Evolutionary conservation across 1,284 basidiomycete species (phyloP).

Genomic region (Ganoderma lucidum): DNA sequence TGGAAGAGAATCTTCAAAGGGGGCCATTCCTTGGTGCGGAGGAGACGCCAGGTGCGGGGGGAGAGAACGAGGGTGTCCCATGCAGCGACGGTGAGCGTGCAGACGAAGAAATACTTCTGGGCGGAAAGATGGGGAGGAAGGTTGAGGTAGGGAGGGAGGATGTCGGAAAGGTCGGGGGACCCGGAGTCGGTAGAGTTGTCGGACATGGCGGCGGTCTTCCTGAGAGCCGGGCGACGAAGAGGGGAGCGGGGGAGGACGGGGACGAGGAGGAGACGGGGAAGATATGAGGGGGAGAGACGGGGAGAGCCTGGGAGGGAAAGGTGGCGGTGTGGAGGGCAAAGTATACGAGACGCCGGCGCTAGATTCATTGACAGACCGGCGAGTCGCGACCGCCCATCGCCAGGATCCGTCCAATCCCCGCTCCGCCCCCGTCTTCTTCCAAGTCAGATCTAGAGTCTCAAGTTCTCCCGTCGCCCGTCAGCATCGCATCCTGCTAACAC

Average conservation of each 20-base stretch:
- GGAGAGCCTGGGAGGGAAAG: slow-evolving; percentile 15
- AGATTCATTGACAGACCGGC: background rate
- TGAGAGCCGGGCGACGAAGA: slow-evolving; percentile 18
- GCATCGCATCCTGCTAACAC: background rate
- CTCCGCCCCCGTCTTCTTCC: background rate
- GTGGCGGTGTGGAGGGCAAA: slow-evolving; percentile 2
- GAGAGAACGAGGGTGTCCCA: slow-evolving; percentile 87
- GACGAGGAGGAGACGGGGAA: slow-evolving; percentile 15
- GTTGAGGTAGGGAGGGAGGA: slow-evolving; percentile 65
- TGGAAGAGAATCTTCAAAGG: slow-evolving; percentile 77
- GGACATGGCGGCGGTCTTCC: slow-evolving; percentile 33
- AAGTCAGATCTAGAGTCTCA: too few species aligned
- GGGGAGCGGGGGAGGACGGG: slow-evolving; percentile 8
- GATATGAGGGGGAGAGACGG: slow-evolving; percentile 12
- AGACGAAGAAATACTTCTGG: slow-evolving; percentile 87
- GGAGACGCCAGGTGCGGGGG: slow-evolving; percentile 76
- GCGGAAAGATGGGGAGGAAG: slow-evolving; percentile 79
- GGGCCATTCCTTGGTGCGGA: slow-evolving; percentile 76
- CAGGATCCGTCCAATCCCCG: background rate
- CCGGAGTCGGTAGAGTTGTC: slow-evolving; percentile 27
- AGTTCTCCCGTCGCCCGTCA: background rate
- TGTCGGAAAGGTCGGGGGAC: slow-evolving; percentile 37
- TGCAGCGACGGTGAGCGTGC: slow-evolving; percentile 84
- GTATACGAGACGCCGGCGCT: slow-evolving; percentile 28
- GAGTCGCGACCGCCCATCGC: slow-evolving; percentile 14